Evolutionary conservation across 1,284 basidiomycete genomes (phyloP), one percentile per base, ranked within the genome.

Genomic region (Fomitopsis palustris): DNA sequence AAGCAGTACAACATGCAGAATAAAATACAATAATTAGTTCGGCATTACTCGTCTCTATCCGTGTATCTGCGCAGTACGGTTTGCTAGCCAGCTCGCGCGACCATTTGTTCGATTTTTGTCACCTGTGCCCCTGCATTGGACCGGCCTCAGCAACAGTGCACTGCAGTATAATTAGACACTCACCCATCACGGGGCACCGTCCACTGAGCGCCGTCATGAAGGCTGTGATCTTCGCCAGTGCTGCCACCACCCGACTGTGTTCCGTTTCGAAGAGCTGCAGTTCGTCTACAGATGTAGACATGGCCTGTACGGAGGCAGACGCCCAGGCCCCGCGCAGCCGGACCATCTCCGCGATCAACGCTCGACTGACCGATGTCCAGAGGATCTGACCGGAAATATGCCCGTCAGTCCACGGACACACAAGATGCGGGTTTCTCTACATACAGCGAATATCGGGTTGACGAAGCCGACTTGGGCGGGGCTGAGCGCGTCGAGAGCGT

Each of bases 391-490:
- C 23, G 8, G 45, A 23, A 23, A 14, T 5, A 1, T 31, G 16
- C 5, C 4, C 19, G 17, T 27, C 16, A 29, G 17, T 25, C 37
- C 14, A n/a, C 1, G 21, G 12, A 41, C 42, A 19, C 14, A 16
- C n/a, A 21, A 23, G 17, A 27, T 6, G 23, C 14, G 21, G 12
- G 16, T 35, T 10, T 17, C 9, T 27, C 14, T 7, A 53, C 69
- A 38, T 61, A 70, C 70, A 35, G 68, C 66, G 45, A 71, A 62
- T 47, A 70, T 69, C 2, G 70, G 70, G 53, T 70, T 67, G 31
- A 69, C 47, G 38, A 55, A 64, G 7, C 33, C 43, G 16, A 62
- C 37, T 8, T 64, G 56, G 1, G 56, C 38, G 10, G 64, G n/a
- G 35, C 56, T 62, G 54, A 65, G n/a, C 38, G 54, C 42, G 23